Evolutionary conservation across 225 moss, liverwort and hornwort genomes (phyloP).

Genomic region (Lunularia cruciata): DNA sequence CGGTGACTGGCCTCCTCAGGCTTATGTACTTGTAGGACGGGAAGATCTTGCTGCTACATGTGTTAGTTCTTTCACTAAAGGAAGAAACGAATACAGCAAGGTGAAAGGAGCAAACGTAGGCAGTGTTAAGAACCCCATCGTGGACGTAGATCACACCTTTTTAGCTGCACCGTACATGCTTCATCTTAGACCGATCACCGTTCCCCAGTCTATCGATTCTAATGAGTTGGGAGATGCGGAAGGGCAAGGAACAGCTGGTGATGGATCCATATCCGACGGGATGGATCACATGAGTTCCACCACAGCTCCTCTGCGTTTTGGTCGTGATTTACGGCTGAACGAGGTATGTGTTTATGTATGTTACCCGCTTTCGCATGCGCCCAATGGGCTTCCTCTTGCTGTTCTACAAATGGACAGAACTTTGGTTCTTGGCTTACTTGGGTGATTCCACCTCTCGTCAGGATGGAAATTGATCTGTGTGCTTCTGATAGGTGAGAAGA

Average conservation of each 20-base stretch:
- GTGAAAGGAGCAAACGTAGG: conserved; percentile 30
- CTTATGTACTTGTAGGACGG: conserved; percentile 87
- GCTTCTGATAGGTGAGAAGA: conserved; percentile 59
- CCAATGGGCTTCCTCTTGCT: too few relatives aligned
- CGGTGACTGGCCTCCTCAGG: conserved; percentile 89
- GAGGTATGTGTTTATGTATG: conserved; percentile 36
- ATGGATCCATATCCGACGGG: conserved; percentile 64
- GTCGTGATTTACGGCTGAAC: conserved; percentile 85
- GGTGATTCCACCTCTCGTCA: background rate
- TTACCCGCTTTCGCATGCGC: background rate
- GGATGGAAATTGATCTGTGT: background rate
- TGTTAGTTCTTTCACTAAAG: conserved; percentile 47
- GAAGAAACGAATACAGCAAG: conserved; percentile 38
- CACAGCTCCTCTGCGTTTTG: conserved; percentile 76
- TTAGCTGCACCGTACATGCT: conserved; percentile 94
- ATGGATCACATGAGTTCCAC: conserved; percentile 89
- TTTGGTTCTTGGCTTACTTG: background rate
- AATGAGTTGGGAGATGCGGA: conserved; percentile 66
- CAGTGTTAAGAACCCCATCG: conserved; percentile 32
- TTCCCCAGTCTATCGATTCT: conserved; percentile 60
- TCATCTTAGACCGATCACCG: conserved; percentile 75
- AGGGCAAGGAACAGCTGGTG: conserved; percentile 49
- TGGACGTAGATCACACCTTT: conserved; percentile 68
- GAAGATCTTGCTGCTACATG: conserved; percentile 90
- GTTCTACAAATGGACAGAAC: too few relatives aligned